These are phyloP conservation scores for Phaeosphaeriaceae sp. DNA, from an alignment of 2,329 filamentous ascomycete genomes.

Conservation along the genomic window DNA sequence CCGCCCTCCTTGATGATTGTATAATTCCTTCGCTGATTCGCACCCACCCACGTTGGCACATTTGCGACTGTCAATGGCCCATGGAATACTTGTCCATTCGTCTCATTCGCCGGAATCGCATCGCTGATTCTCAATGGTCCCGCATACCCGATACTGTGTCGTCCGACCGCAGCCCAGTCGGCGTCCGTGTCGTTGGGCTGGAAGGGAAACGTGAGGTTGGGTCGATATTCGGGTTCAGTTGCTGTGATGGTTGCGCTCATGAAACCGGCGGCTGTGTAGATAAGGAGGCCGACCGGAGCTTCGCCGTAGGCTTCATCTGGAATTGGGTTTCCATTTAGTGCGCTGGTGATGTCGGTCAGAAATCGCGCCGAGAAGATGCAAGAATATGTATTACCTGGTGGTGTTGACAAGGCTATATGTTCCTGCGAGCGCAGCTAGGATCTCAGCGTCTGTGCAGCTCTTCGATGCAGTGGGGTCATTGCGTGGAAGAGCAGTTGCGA, in stretches of 20 bases:
- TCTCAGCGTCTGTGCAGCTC: slow-evolving; percentile 9
- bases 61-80: slow-evolving; percentile 35
- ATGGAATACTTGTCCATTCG: slow-evolving; percentile 33
- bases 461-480: background rate
- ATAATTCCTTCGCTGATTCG: slow-evolving; percentile 31
- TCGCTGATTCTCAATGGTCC: slow-evolving; percentile 28
- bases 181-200: slow-evolving; percentile 26
- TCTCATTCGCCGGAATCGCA: slow-evolving; percentile 22
- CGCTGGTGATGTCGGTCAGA: slow-evolving; percentile 12
- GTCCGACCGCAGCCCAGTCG: slow-evolving; percentile 40
- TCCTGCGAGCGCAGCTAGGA: slow-evolving; percentile 28
- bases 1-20: slow-evolving; percentile 27
- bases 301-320: slow-evolving; percentile 32
- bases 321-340: slow-evolving; percentile 24
- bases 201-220: slow-evolving; percentile 32
- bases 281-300: slow-evolving; percentile 33
- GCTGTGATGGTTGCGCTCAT: slow-evolving; percentile 39
- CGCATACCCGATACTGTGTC: slow-evolving; percentile 37
- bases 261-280: slow-evolving; percentile 33
- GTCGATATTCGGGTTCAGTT: slow-evolving; percentile 29
- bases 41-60: slow-evolving; percentile 34
- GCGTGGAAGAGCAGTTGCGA: slow-evolving; percentile 6
- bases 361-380: no score
- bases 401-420: slow-evolving; percentile 37
- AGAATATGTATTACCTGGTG: slow-evolving; percentile 13